A percentile compares a stretch with the other conserved stretches of the same genome.
phyloP scores from a whole-genome alignment of 148 eudicot species.

The Pouteria glomerata region DNA sequence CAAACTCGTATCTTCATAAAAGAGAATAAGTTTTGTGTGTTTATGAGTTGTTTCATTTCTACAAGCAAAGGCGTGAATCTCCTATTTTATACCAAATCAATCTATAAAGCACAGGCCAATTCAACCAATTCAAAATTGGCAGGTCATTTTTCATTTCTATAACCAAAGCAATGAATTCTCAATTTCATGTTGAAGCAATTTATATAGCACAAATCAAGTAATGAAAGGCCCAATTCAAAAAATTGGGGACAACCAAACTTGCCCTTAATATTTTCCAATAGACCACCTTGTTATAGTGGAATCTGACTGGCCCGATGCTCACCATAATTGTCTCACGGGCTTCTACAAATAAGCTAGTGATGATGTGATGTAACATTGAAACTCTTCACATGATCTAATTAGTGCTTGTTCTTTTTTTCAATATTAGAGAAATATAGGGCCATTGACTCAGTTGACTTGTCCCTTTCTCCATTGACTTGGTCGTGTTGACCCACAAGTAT shows the following conservation, averaged over 20 bases:
- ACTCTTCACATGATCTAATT: neutral
- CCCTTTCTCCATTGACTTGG: constrained; percentile 32
- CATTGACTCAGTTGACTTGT: constrained; percentile 38
- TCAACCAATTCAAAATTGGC: too few relatives aligned
- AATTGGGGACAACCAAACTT: neutral
- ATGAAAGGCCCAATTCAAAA: too few relatives aligned
- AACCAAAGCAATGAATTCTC: too few relatives aligned
- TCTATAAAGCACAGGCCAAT: too few relatives aligned
- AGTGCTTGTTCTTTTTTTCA: neutral
- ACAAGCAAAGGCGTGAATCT: too few relatives aligned
- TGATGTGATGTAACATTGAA: neutral
- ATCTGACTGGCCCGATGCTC: neutral
- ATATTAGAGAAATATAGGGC: neutral
- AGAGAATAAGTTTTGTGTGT: too few relatives aligned
- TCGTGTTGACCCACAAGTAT: constrained; percentile 20
- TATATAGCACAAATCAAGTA: too few relatives aligned
- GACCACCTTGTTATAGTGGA: neutral
- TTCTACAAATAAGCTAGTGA: neutral
- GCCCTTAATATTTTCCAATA: neutral
- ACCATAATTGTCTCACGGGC: neutral
- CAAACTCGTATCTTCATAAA: too few relatives aligned
- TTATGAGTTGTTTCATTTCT: too few relatives aligned
- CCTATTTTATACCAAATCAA: too few relatives aligned
- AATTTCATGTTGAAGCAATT: too few relatives aligned
- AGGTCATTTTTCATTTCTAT: too few relatives aligned